Conservation (phyloP, 2,329 filamentous ascomycete genomes). For the Phoma herbarum region DNA sequence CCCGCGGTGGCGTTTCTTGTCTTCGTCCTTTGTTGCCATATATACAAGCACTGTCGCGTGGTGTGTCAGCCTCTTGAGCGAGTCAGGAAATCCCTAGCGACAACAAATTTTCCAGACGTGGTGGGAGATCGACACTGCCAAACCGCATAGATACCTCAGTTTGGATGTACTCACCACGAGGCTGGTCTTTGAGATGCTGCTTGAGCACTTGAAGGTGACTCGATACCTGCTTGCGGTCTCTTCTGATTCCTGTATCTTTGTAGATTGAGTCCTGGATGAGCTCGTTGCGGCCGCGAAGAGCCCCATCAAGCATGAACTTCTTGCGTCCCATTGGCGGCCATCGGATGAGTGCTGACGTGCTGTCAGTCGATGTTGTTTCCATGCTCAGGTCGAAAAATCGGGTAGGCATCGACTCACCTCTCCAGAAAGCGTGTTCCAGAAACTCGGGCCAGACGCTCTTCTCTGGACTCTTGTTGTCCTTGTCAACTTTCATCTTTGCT, state of each 20-base stretch:
- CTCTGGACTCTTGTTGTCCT: conserved; percentile 40
- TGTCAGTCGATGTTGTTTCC: conserved; percentile 5
- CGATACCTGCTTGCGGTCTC: conserved; percentile 68
- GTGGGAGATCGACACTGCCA: conserved; percentile 7
- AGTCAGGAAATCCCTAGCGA: conserved; percentile 24
- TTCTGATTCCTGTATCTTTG: conserved; percentile 61
- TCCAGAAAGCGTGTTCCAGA: conserved; percentile 59
- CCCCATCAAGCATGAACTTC: conserved; percentile 60
- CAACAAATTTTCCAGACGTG: conserved; percentile 15
- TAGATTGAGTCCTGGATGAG: conserved; percentile 67
- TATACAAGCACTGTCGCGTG: conserved; percentile 51
- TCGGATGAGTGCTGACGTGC: conserved; percentile 51
- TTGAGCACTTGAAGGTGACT: conserved; percentile 71
- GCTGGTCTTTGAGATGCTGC: conserved; percentile 62
- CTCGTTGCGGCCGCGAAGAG: conserved; percentile 68
- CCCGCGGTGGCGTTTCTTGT: conserved; percentile 32
- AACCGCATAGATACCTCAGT: not conserved
- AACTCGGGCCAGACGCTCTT: conserved; percentile 57
- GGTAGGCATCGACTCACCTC: conserved; percentile 47
- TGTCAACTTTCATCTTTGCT: conserved; percentile 25
- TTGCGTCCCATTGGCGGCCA: conserved; percentile 67
- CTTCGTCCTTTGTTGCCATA: conserved; percentile 51
- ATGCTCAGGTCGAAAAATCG: not conserved
- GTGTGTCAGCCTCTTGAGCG: conserved; percentile 33
- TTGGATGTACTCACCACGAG: conserved; percentile 57